Evolutionary conservation across 495 filamentous ascomycete genomes (phyloP), one percentile per base, ranked within the genome.

Genomic region (Immersiella caudata): DNA sequence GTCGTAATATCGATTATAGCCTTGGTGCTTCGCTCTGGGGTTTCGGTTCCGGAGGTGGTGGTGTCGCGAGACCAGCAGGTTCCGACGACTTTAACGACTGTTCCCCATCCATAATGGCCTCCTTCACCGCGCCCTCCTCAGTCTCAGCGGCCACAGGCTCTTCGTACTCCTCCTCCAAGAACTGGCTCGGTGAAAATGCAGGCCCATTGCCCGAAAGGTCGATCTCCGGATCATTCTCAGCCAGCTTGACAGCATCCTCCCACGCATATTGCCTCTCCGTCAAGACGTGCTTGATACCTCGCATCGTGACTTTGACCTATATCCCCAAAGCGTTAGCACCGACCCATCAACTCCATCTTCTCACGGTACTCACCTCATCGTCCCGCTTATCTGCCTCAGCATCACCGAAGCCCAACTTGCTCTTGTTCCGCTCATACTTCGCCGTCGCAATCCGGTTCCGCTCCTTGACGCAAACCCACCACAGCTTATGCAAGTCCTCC

Each of bases 401-500:
- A 7, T 87, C 85, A 59, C 93, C 93, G 71, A 90, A 92, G 20
- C 85, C 86, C 33, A 90, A 81, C 71, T 88, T 80, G 65, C 91
- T 67, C 73, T 89, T 83, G 16, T 81, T 67, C 69, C 88, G 83
- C 80, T 95, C 92, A 66, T 84, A 74, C 18, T 81, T 79, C 63
- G 89, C 87, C 16, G 96, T 98, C n/a, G 87, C 86, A 72, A 98
- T 86, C 58, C 91, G 86, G 77, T 99, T 99, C 70, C 91, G 86
- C 79, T 99, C 96, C 82, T 93, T 96, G 67, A 88, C 83, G 76
- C 96, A 99, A 33, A 93, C 88, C 91, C 93, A 98, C 95, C 95
- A 99, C 66, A 99, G 84, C 61, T 79, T 79, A 74, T 97, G 94
- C 57, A 99, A 80, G 77, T 97, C 94, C 52, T 97, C 93, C 93